Evolutionary conservation across 495 filamentous ascomycete genomes (phyloP), one percentile per base, ranked within the genome.

Genomic region (Gamarada debralockiae): DNA sequence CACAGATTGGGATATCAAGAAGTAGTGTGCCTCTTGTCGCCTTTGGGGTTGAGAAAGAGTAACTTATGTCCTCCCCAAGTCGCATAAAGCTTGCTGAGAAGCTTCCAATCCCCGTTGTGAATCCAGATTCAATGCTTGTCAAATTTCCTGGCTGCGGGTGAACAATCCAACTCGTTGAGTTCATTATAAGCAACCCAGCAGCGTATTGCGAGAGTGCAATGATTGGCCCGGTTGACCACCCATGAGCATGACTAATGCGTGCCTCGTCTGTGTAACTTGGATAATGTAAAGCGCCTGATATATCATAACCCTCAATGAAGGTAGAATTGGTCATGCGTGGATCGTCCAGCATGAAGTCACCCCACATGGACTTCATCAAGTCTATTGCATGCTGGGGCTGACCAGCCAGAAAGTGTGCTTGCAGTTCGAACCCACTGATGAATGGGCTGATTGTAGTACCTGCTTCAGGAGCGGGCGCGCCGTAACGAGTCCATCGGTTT

Each of bases 371-470:
- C n/a, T n/a, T n/a, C n/a, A n/a, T n/a, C n/a, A n/a, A n/a, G n/a
- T n/a, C n/a, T n/a, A n/a, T n/a, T n/a, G n/a, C n/a, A n/a, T n/a
- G n/a, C n/a, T n/a, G n/a, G n/a, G n/a, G n/a, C 48, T 78, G 69
- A 4, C 70, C 65, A 4, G 71, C 77, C 2, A 69, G 62, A 27
- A 83, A 68, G 48, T 84, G 81, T n/a, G 74, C 78, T 64, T 82
- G 77, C 21, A 86, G 71, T 54, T 86, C 81, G 52, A 84, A 80
- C 12, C 77, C 77, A 2, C 76, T 77, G 53, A 83, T 80, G 64
- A 84, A 84, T 0, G 81, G 76, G n/a, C 76, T 81, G 40, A 86
- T 70, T 50, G 22, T 40, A 20, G 25, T 18, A 50, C 18, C 20
- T 40, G 21, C 24, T 20, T n/a, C n/a, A n/a, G n/a, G n/a, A n/a